Evolutionary conservation across 306 rosid genomes (phyloP).

Genomic region (Quercus engelmannii): DNA sequence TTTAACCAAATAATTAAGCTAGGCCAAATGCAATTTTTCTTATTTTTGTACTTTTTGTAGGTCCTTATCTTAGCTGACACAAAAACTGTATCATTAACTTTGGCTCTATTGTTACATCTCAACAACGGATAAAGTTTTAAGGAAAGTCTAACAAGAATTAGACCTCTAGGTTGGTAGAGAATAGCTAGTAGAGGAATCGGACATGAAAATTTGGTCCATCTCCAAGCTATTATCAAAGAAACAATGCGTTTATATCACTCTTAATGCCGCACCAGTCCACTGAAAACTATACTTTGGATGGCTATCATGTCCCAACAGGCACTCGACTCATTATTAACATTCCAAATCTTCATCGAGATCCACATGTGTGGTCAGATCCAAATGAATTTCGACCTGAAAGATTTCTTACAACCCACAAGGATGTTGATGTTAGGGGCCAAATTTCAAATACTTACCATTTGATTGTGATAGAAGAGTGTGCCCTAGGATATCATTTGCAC

Average conservation of each 20-base stretch:
- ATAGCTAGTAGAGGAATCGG: conserved; percentile 17
- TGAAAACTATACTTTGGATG: conserved; percentile 21
- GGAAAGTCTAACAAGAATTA: conserved; percentile 17
- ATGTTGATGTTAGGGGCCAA: conserved; percentile 21
- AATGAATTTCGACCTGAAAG: conserved; percentile 19
- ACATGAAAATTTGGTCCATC: conserved; percentile 16
- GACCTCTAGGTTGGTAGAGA: conserved; percentile 8
- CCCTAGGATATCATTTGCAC: conserved; percentile 19
- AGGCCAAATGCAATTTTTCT: too few relatives aligned
- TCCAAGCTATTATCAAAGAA: conserved; percentile 31
- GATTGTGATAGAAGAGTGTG: conserved; percentile 35
- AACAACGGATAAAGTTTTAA: not conserved
- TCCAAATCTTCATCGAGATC: conserved; percentile 20
- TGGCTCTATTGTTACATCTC: conserved; percentile 14
- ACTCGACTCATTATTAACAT: conserved; percentile 21
- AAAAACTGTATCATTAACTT: conserved; percentile 2
- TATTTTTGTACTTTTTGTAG: not conserved
- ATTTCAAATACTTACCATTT: conserved; percentile 27
- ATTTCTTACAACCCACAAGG: conserved; percentile 4
- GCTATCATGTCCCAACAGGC: conserved; percentile 12
- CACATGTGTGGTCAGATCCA: conserved; percentile 30
- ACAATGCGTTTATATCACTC: conserved; percentile 30
- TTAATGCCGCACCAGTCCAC: conserved; percentile 5
- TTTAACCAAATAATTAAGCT: too few relatives aligned
- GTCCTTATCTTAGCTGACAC: conserved; percentile 8